Conservation (phyloP, 768 basidiomycete species). For the Russula sp. region DNA sequence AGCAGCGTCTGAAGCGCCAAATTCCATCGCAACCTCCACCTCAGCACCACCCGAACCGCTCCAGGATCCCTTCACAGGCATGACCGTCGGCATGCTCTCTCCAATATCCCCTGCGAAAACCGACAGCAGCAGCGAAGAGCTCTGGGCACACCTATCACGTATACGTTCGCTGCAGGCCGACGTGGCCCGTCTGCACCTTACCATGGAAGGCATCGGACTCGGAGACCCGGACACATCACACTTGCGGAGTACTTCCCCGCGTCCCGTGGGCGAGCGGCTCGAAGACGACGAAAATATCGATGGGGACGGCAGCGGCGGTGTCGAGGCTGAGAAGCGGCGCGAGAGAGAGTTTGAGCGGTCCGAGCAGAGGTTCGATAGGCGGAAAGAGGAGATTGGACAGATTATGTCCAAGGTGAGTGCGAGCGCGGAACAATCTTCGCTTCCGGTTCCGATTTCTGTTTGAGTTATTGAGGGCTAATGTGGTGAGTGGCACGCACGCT, state of each 20-base stretch:
- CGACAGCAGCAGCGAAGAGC: conserved; percentile 39
- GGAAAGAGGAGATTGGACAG: conserved; percentile 62
- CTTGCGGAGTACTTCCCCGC: conserved; percentile 11
- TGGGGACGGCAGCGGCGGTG: background rate
- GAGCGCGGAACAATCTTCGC: background rate
- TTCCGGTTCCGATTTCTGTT: background rate
- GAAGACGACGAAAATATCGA: conserved; percentile 9
- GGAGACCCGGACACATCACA: conserved; percentile 7
- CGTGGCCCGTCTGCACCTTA: conserved; percentile 67
- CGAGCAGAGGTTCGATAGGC: conserved; percentile 63
- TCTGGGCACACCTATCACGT: conserved; percentile 66
- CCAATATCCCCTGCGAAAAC: conserved; percentile 26
- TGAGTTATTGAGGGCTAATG: background rate
- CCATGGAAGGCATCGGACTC: conserved; percentile 66
- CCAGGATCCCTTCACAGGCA: conserved; percentile 51
- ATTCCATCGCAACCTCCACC: conserved; percentile 30
- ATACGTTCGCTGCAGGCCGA: conserved; percentile 72
- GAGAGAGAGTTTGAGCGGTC: conserved; percentile 69
- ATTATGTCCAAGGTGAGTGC: conserved; percentile 72
- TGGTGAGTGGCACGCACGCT: conserved; percentile 1
- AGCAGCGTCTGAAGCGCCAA: conserved; percentile 25
- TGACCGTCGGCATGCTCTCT: conserved; percentile 41
- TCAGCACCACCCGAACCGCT: conserved; percentile 35
- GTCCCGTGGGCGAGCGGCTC: conserved; percentile 21
- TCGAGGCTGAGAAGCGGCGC: conserved; percentile 34